Evolutionary conservation across 139 green algal genomes (phyloP).

Genomic region (Chlorella sp.): DNA sequence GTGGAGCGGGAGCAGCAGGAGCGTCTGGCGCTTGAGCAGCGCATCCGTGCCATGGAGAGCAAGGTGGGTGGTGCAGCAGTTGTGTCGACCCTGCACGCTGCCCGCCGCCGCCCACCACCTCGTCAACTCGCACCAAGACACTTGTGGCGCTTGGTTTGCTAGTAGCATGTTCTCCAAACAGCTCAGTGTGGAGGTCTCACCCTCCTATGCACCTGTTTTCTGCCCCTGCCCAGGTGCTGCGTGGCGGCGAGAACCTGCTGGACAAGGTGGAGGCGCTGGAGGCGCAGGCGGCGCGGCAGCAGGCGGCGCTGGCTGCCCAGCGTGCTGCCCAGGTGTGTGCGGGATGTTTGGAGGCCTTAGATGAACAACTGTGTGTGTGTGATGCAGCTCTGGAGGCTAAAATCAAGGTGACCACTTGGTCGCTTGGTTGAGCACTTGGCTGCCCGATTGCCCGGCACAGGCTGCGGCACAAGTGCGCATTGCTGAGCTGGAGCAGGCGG

Average conservation of each 20-base stretch:
- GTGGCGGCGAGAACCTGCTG: conserved; percentile 25
- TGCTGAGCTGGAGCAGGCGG: conserved; percentile 18
- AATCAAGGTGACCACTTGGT: no score
- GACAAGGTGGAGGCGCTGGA: conserved; percentile 27
- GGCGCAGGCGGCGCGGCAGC: neutral
- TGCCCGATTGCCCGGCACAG: no score
- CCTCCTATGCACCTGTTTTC: neutral
- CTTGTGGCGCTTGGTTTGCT: neutral
- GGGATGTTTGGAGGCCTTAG: no score
- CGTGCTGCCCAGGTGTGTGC: neutral
- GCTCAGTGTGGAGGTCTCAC: no score
- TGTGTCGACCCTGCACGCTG: neutral
- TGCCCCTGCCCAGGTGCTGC: conserved; percentile 22
- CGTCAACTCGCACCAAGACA: neutral
- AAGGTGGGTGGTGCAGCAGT: neutral
- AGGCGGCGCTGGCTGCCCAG: neutral
- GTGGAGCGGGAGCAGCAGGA: conserved; percentile 31
- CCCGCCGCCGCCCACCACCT: neutral
- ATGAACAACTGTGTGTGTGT: no score
- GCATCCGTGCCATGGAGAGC: conserved; percentile 35
- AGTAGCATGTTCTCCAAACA: neutral
- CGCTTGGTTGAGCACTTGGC: no score
- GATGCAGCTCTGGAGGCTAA: no score
- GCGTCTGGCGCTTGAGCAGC: conserved; percentile 33
- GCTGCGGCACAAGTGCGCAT: neutral